Conservation (phyloP, 495 filamentous ascomycete species). For the Viridothelium virens region DNA sequence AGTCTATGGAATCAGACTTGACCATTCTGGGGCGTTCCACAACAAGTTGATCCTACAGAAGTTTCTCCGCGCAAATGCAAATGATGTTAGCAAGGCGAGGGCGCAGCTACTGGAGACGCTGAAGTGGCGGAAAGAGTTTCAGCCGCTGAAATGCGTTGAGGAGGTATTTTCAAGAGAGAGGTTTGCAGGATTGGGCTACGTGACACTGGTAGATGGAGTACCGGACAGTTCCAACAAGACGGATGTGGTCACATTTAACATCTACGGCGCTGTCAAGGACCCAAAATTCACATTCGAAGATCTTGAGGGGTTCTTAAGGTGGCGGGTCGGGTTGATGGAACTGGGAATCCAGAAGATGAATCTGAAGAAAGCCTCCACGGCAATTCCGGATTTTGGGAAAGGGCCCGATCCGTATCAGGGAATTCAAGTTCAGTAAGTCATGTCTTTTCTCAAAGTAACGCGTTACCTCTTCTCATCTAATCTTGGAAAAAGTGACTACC, state of each 20-base stretch:
- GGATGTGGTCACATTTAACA: slow-evolving; percentile 65
- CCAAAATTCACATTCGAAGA: slow-evolving; percentile 66
- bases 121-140: slow-evolving; percentile 64
- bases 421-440: slow-evolving; percentile 60
- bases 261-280: slow-evolving; percentile 72
- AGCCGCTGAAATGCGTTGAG: slow-evolving; percentile 42
- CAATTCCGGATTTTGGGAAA: slow-evolving; percentile 61
- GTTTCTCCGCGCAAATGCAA: slow-evolving; percentile 80
- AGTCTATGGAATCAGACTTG: slow-evolving; percentile 66
- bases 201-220: slow-evolving; percentile 40
- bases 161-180: slow-evolving; percentile 44
- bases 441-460: too few species aligned
- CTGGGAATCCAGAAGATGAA: slow-evolving; percentile 61
- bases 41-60: slow-evolving; percentile 68
- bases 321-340: slow-evolving; percentile 85
- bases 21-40: slow-evolving; percentile 30
- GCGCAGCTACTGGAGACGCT: slow-evolving; percentile 70
- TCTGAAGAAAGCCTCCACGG: slow-evolving; percentile 54
- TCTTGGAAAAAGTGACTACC: slow-evolving; percentile 52
- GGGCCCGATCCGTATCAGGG: slow-evolving; percentile 73
- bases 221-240: slow-evolving; percentile 38
- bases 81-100: slow-evolving; percentile 61
- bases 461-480: too few species aligned
- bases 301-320: slow-evolving; percentile 54
- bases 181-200: slow-evolving; percentile 52